Percentiles rank a stretch among this genome's conserved stretches.
phyloP scores from a whole-genome alignment of 2,329 filamentous ascomycete genomes.

The Aureobasidium sp. region DNA sequence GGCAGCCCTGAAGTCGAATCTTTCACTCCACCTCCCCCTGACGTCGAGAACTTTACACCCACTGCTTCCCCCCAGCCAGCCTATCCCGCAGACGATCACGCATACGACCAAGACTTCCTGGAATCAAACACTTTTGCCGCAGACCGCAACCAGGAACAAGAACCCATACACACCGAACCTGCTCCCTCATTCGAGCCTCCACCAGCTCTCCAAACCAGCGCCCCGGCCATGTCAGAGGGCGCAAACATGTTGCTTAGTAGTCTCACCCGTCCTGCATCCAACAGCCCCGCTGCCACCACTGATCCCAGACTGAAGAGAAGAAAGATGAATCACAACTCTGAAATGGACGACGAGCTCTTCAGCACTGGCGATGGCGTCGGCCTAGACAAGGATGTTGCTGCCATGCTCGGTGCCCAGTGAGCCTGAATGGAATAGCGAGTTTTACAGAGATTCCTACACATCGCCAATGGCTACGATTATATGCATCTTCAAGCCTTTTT shows the following conservation, averaged over 20 bases:
- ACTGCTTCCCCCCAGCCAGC: constrained; percentile 43
- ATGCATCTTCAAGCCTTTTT: not conserved
- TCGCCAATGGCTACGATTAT: not conserved
- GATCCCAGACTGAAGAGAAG: constrained; percentile 29
- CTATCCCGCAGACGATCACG: constrained; percentile 19
- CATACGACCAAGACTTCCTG: constrained; percentile 12
- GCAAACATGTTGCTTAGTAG: constrained; percentile 21
- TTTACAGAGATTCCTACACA: too few species aligned
- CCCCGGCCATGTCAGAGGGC: constrained; percentile 10
- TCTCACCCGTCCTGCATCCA: constrained; percentile 20
- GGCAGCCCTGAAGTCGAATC: constrained; percentile 31
- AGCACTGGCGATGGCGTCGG: constrained; percentile 14
- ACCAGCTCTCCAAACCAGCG: constrained; percentile 15
- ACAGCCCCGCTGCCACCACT: constrained; percentile 8
- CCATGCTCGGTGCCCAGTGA: constrained; percentile 15
- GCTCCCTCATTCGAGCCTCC: constrained; percentile 23
- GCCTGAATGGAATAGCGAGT: too few species aligned
- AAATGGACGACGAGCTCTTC: constrained; percentile 25
- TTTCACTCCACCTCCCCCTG: constrained; percentile 61
- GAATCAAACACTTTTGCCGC: constrained; percentile 15
- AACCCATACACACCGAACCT: constrained; percentile 22
- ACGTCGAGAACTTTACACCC: constrained; percentile 82
- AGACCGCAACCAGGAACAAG: constrained; percentile 20
- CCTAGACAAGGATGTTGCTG: constrained; percentile 16
- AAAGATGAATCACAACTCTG: constrained; percentile 26